These are phyloP conservation scores for Neoboletus brunneissimus DNA, from an alignment of 768 basidiomycete species.

Conservation along the genomic window DNA sequence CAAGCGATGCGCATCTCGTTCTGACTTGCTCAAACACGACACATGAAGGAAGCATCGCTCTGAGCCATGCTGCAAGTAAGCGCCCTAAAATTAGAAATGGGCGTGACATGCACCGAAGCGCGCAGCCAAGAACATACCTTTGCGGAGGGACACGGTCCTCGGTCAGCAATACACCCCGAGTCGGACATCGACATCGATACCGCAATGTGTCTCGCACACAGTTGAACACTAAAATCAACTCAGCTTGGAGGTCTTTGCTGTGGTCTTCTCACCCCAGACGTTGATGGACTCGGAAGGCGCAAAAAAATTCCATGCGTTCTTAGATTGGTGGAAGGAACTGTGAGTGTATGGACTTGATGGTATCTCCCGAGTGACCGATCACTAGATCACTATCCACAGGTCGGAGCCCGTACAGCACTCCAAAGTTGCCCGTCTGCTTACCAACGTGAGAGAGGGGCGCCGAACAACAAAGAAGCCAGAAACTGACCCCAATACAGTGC, in stretches of 20 bases:
- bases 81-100: background rate
- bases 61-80: slow-evolving; percentile 2
- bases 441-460: background rate
- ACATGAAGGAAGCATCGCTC: slow-evolving; percentile 5
- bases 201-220: background rate
- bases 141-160: background rate
- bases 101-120: background rate
- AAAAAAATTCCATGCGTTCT: background rate
- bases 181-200: background rate
- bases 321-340: slow-evolving; percentile 1
- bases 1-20: background rate
- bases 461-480: background rate
- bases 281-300: background rate
- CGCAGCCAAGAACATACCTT: background rate
- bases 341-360: background rate
- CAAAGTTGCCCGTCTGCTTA: background rate
- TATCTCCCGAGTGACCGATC: background rate
- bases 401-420: background rate
- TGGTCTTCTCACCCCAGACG: background rate
- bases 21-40: background rate
- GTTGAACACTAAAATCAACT: background rate
- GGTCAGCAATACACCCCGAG: background rate
- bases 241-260: background rate
- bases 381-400: background rate
- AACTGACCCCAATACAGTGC: background rate